Conservation (phyloP, 148 eudicot species). For the Limonium bicolor region DNA sequence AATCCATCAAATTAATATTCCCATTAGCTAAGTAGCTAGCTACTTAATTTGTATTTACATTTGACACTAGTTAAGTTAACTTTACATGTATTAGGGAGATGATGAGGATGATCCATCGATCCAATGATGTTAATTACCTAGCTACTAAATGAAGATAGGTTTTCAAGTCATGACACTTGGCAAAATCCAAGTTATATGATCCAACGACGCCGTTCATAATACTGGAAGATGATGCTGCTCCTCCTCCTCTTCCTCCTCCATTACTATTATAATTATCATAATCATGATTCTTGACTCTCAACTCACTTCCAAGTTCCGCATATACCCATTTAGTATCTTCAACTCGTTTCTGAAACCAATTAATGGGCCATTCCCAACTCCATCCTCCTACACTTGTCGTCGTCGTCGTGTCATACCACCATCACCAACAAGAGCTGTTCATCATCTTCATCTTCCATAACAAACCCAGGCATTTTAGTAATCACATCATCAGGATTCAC, state of each 20-base stretch:
- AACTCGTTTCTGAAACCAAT: slow-evolving; percentile 43
- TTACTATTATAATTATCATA: no score
- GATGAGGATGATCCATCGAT: no score
- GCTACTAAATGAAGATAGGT: slow-evolving; percentile 64
- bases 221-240: slow-evolving; percentile 17
- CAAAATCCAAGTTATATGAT: slow-evolving; percentile 20
- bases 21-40: no score
- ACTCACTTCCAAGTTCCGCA: slow-evolving; percentile 76
- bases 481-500: slow-evolving; percentile 72
- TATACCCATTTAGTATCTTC: slow-evolving; percentile 53
- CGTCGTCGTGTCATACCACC: neutral
- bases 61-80: no score
- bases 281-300: no score
- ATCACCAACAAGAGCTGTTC: neutral
- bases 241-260: slow-evolving; percentile 9
- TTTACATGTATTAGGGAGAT: no score
- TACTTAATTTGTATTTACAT: no score
- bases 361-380: neutral
- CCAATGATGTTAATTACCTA: no score
- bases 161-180: slow-evolving; percentile 68
- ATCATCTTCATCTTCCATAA: slow-evolving; percentile 9
- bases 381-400: neutral
- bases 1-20: no score
- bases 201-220: neutral
- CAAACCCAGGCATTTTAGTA: slow-evolving; percentile 75